Base-by-base conservation (phyloP, 1,284 basidiomycete species). In the Fomitopsis palustris region DNA sequence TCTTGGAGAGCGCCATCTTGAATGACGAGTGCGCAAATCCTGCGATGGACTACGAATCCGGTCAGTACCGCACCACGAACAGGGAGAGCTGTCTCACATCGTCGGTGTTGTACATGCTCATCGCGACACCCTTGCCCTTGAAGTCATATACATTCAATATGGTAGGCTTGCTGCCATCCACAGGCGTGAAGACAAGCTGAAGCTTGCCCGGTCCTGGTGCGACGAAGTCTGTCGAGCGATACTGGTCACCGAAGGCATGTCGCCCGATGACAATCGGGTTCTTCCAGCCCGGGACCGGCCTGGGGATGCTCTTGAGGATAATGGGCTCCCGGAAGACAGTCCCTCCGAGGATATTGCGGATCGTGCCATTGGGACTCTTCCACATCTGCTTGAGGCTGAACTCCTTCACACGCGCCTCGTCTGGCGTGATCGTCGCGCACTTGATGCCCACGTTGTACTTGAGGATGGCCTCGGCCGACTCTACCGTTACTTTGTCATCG, bases 311-410 rank as follows among this genome's bases (percentile, higher is more conserved):
- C 56, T 89, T 74, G 51, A 98, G 85, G 70, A 99, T 88, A 77
- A 99, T 99, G 66, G 97, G 97, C 75, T 98, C 96, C 65, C 96
- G 90, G 87, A 99, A 99, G 61, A 99, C 96, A 35, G 96, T 98
- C 56, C 96, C 96, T 53, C 95, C 95, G 55, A 98, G 88, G 69
- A 97, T 96, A 76, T 98, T 98, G 67, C 96, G 91, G 75, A 98
- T 95, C 7, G 95, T 96, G 64, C 95, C 95, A 76, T 98, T 98
- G 12, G 95, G 95, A 69, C 90, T 93, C 79, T 84, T 88, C 93
- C 93, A 95, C 96, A 99, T 99, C 77, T 96, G 87, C 84, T 98
- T 98, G 70, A 98, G 84, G 62, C 94, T 92, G 84, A 98, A 98
- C 77, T 97, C 95, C 70, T 93, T 78, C 55, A 96, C 93, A 62